Base-by-base conservation (phyloP, 495 filamentous ascomycete genomes). In the Aspergillus sclerotiicarbonarius region DNA sequence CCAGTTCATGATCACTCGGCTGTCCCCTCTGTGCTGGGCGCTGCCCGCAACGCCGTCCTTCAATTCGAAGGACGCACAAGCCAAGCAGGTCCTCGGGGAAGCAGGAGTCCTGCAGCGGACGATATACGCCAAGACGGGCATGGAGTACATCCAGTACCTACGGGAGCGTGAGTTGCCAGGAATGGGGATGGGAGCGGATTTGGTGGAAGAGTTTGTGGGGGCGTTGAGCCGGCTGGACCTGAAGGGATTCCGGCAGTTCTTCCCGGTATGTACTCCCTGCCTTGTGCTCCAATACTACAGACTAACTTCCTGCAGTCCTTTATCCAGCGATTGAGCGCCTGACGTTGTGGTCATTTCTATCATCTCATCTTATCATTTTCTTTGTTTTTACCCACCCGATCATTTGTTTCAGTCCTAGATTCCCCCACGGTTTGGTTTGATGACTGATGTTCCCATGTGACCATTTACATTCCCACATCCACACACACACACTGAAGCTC, bases 1-100 rank as follows among this genome's bases (percentile, higher is more conserved):
- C 58, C 82, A 82, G 39, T 95, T 93, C 73, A 89, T 95, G 75
- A 89, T 96, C 52, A 79, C 85, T 25, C 83, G 87, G n/a, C 93
- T 98, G 73, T 90, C 95, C 16, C 82, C 90, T 0, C 75, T 93
- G 31, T 90, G 89, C 67, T 98, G 94, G 92, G 86, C 86, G 6
- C 84, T 98, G 1, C 82, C 93, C 2, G 82, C 81, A 12, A 86
- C 88, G 10, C 75, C 85, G 4, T 82, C 82, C 13, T 96, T 98
- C 78, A 87, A 86, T 62, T 80, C 90, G 0, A 84, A 84, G 61
- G 95, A 99, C 69, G 89, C 91, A 13, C 90, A 94, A 69, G 85
- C 88, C 18, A 89, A 87, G 64, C 85, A 90, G 61, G 89, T 96
- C 4, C 78, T 97, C 20, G 84, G 82, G 53, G 95, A 99, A 71